Evolutionary conservation across 306 rosid species (phyloP).

Genomic region (Vigna angularis): DNA sequence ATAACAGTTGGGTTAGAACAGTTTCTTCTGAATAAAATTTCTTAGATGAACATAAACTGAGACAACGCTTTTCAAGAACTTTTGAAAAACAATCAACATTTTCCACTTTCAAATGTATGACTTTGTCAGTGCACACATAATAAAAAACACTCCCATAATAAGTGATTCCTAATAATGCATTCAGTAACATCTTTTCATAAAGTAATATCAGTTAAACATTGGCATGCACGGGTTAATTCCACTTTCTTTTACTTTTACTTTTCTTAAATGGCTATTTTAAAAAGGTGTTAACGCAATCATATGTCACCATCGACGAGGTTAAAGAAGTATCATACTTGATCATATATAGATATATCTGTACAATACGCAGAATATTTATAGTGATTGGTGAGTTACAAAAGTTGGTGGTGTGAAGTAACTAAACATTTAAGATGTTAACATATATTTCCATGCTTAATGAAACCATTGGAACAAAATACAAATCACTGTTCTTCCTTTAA

Average conservation of each 20-base stretch:
- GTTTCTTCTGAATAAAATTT: not conserved
- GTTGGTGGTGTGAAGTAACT: conserved; percentile 34
- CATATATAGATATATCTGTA: conserved; percentile 7
- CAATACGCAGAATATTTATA: not conserved
- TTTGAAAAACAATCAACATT: conserved; percentile 12
- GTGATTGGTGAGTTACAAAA: not conserved
- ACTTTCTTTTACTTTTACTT: conserved; percentile 27
- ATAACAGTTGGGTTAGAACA: not conserved
- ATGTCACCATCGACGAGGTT: conserved; percentile 13
- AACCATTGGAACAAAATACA: not conserved
- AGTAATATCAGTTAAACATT: conserved; percentile 35
- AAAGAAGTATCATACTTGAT: conserved; percentile 5
- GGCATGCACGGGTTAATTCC: conserved; percentile 39
- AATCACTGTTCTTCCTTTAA: conserved; percentile 25
- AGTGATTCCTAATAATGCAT: conserved; percentile 5
- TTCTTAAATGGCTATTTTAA: not conserved
- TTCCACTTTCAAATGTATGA: conserved; percentile 3
- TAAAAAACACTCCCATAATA: not conserved
- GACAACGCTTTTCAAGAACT: conserved; percentile 19
- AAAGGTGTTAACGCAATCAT: conserved; percentile 22
- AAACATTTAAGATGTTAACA: conserved; percentile 3
- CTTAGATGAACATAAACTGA: conserved; percentile 1
- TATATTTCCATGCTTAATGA: not conserved
- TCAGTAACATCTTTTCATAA: conserved; percentile 29
- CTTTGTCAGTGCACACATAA: conserved; percentile 28